Conservation (phyloP, 2,329 filamentous ascomycete species). For the Clarireedia sp. region DNA sequence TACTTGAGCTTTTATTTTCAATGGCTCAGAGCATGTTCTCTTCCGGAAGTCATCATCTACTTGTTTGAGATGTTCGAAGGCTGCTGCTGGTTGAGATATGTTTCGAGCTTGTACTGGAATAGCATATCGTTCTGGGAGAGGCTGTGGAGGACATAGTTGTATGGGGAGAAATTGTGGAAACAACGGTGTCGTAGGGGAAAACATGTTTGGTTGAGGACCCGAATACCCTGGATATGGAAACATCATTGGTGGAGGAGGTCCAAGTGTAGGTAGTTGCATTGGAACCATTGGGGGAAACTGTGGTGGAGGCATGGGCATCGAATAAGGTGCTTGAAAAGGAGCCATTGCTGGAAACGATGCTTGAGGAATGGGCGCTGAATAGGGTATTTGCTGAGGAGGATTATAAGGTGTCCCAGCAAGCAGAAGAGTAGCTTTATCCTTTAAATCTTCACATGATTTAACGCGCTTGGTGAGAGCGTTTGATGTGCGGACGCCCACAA, state of each 20-base stretch:
- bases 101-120: neutral
- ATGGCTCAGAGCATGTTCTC: too few relatives aligned
- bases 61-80: too few relatives aligned
- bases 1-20: too few relatives aligned
- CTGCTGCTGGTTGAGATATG: too few relatives aligned
- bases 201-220: neutral
- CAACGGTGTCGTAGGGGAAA: neutral
- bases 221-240: neutral
- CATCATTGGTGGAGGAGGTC: slow-evolving; percentile 2
- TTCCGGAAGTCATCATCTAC: too few relatives aligned
- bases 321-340: neutral
- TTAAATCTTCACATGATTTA: slow-evolving; percentile 9
- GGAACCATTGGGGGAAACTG: neutral
- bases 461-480: neutral
- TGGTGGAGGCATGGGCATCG: neutral
- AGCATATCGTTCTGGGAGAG: neutral
- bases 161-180: neutral
- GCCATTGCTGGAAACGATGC: neutral
- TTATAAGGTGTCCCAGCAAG: too few relatives aligned
- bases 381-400: too few relatives aligned
- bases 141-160: neutral
- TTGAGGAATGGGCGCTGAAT: too few relatives aligned
- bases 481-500: slow-evolving; percentile 3
- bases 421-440: slow-evolving; percentile 10
- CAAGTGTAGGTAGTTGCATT: neutral